These are phyloP conservation scores for Lipomyces mesembrius DNA, from an alignment of 805 yeast species.

Conservation along the genomic window DNA sequence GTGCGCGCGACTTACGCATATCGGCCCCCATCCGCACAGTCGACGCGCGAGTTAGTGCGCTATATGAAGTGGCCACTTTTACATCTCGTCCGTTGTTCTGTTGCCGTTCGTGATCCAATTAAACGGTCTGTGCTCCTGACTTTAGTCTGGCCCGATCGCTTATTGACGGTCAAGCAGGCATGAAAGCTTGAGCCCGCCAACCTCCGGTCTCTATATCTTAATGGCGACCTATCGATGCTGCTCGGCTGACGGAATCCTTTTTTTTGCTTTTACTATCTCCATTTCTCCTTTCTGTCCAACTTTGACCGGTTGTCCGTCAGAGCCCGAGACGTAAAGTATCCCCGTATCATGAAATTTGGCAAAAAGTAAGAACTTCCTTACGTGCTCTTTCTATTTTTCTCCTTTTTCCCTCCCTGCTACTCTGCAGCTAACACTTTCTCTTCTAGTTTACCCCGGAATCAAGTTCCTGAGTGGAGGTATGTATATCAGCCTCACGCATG, in stretches of 20 bases:
- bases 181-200: not conserved
- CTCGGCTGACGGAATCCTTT: not conserved
- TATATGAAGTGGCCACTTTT: not conserved
- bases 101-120: not conserved
- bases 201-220: not conserved
- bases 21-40: not conserved
- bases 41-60: not conserved
- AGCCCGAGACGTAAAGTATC: not conserved
- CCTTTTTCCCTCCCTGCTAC: not conserved
- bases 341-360: conserved; percentile 69
- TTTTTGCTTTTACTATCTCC: not conserved
- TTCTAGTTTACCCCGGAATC: conserved; percentile 66
- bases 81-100: not conserved
- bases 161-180: too few relatives aligned
- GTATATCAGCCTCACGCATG: conserved; percentile 17
- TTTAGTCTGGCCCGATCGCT: too few relatives aligned
- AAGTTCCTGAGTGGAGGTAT: conserved; percentile 89
- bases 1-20: conserved; percentile 3
- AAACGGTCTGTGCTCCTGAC: not conserved
- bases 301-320: not conserved
- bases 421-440: not conserved
- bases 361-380: conserved; percentile 54
- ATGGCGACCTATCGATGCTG: conserved; percentile 5
- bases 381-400: too few relatives aligned
- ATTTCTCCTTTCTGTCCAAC: not conserved